Percentiles rank a stretch among this genome's conserved stretches.
phyloP scores from a whole-genome alignment of 129 eudicot genomes.

The Arctium lappa region DNA sequence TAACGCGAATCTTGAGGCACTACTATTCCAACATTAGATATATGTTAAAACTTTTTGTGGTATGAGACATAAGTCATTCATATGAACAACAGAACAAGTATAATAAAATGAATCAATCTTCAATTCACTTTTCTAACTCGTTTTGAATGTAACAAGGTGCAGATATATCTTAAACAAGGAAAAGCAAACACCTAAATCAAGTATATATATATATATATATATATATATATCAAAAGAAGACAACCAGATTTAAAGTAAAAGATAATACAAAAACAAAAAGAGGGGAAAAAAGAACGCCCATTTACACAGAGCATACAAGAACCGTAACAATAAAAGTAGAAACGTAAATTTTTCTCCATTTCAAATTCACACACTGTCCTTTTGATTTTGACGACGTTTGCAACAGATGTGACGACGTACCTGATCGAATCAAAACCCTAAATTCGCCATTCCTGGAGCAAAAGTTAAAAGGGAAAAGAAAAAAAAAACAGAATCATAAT shows the following conservation, averaged over 20 bases:
- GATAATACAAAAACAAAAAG: background rate
- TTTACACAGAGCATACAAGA: background rate
- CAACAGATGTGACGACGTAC: background rate
- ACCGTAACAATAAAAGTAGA: background rate
- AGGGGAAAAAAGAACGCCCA: background rate
- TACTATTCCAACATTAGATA: background rate
- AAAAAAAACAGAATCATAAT: background rate
- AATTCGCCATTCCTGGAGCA: background rate
- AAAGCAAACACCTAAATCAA: background rate
- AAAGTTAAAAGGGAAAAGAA: background rate
- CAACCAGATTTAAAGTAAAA: background rate
- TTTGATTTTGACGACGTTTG: background rate
- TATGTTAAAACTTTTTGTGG: background rate
- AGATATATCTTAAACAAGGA: background rate
- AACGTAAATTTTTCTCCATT: too few relatives aligned
- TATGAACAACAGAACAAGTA: background rate
- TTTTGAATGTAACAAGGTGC: background rate
- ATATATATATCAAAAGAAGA: background rate
- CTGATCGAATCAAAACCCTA: conserved; percentile 11
- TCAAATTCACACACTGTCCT: background rate
- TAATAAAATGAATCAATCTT: too few relatives aligned
- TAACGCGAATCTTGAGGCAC: background rate
- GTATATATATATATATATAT: too few relatives aligned
- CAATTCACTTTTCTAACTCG: too few relatives aligned
- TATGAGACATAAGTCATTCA: background rate